Conservation (phyloP, 2,329 filamentous ascomycete genomes). For the Bipolaris victoriae region DNA sequence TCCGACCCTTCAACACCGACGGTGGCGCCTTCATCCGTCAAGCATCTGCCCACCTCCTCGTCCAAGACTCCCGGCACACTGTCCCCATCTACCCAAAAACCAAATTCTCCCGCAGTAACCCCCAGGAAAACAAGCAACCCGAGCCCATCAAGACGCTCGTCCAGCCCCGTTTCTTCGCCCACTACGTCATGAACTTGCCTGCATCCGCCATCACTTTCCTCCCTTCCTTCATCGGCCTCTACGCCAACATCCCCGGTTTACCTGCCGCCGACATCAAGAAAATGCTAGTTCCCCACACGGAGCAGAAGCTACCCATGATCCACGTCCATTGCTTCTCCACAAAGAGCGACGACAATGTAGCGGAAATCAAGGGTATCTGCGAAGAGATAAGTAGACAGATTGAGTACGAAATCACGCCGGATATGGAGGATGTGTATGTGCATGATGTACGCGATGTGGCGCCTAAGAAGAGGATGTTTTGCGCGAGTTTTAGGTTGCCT, state of each 20-base stretch:
- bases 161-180: constrained; percentile 78
- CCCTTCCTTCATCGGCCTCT: constrained; percentile 76
- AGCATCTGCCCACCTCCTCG: constrained; percentile 66
- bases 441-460: constrained; percentile 82
- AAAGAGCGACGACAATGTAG: constrained; percentile 76
- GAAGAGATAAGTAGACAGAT: constrained; percentile 68
- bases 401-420: constrained; percentile 61
- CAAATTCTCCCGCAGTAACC: constrained; percentile 35
- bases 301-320: constrained; percentile 73
- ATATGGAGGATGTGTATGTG: constrained; percentile 64
- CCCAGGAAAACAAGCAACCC: constrained; percentile 28
- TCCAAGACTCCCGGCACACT: constrained; percentile 62
- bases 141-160: constrained; percentile 47
- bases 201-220: constrained; percentile 88
- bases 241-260: constrained; percentile 61
- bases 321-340: constrained; percentile 95
- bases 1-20: constrained; percentile 80
- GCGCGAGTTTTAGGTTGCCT: constrained; percentile 88
- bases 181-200: constrained; percentile 98
- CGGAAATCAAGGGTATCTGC: constrained; percentile 66
- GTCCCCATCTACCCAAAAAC: constrained; percentile 49
- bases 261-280: constrained; percentile 33
- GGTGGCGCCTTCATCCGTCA: constrained; percentile 79
- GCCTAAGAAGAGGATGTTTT: constrained; percentile 96
- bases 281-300: constrained; percentile 48